These are phyloP conservation scores for Exophiala xenobiotica DNA, from an alignment of 2,329 filamentous ascomycete species.

Conservation along the genomic window DNA sequence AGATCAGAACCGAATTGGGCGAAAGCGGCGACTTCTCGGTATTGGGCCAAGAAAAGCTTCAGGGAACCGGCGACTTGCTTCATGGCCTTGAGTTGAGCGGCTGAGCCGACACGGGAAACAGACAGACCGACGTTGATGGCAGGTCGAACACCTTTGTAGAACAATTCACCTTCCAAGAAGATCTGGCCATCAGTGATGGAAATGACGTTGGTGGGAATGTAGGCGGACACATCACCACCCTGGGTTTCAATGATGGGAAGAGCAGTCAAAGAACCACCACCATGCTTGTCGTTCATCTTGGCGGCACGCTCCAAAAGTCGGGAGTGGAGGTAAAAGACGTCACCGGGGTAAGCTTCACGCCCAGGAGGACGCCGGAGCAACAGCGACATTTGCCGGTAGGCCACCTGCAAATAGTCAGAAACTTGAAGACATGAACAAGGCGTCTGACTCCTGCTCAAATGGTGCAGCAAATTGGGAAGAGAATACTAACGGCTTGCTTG, in stretches of 20 bases:
- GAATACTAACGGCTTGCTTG: conserved; percentile 43
- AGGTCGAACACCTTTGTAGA: conserved; percentile 99
- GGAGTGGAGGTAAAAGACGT: conserved; percentile 99
- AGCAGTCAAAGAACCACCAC: conserved; percentile 94
- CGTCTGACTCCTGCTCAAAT: no score
- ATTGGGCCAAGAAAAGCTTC: conserved; percentile 99
- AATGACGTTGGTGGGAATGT: conserved; percentile 99
- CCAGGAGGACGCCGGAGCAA: conserved; percentile 95
- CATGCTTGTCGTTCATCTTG: conserved; percentile 96
- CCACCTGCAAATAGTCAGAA: conserved; percentile 52
- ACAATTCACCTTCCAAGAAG: conserved; percentile 98
- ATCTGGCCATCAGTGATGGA: conserved; percentile 99
- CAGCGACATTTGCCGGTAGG: conserved; percentile 98
- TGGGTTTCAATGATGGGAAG: conserved; percentile 98
- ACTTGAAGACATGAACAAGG: no score
- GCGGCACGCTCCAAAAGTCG: conserved; percentile 98
- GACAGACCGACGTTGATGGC: conserved; percentile 99
- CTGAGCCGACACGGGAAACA: conserved; percentile 98
- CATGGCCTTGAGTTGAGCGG: conserved; percentile 99
- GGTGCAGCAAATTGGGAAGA: no score
- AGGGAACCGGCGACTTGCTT: conserved; percentile 99
- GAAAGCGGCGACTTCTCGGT: conserved; percentile 99
- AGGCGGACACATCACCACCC: conserved; percentile 99
- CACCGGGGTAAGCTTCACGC: conserved; percentile 99
- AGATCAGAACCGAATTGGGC: conserved; percentile 99